phyloP scores from a whole-genome alignment of 2,329 filamentous ascomycete species.

The Biscogniauxia mediterranea region DNA sequence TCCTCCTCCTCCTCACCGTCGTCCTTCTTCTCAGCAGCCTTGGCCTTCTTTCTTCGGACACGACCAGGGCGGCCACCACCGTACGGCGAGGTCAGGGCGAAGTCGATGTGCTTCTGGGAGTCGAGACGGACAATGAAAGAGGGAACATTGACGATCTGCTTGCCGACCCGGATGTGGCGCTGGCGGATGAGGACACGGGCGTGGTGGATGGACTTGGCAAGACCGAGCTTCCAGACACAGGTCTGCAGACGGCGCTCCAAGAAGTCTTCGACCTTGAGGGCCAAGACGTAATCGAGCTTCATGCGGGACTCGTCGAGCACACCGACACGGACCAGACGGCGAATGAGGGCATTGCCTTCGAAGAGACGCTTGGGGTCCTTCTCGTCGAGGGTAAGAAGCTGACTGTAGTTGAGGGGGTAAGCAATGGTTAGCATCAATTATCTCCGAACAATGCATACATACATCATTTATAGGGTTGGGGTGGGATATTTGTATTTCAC shows the following conservation, averaged over 20 bases:
- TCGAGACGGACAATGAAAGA: slow-evolving; percentile 99
- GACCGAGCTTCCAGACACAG: slow-evolving; percentile 99
- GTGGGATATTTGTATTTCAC: slow-evolving; percentile 29
- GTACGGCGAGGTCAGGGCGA: slow-evolving; percentile 94
- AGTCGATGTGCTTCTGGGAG: slow-evolving; percentile 99
- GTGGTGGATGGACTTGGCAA: slow-evolving; percentile 99
- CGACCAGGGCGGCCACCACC: slow-evolving; percentile 95
- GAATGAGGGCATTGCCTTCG: slow-evolving; percentile 99
- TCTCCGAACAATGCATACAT: too few relatives aligned
- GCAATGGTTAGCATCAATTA: slow-evolving; percentile 8
- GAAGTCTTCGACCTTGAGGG: slow-evolving; percentile 99
- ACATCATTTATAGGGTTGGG: slow-evolving; percentile 3
- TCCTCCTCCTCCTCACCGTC: slow-evolving; percentile 83
- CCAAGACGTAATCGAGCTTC: slow-evolving; percentile 99
- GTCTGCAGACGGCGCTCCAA: slow-evolving; percentile 99
- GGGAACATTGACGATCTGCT: slow-evolving; percentile 99
- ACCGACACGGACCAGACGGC: slow-evolving; percentile 98
- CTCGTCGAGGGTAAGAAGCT: slow-evolving; percentile 99
- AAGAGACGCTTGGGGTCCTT: slow-evolving; percentile 99
- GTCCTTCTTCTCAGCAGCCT: slow-evolving; percentile 83
- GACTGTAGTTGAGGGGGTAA: slow-evolving; percentile 54
- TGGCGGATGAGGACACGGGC: slow-evolving; percentile 99
- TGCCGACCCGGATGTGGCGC: slow-evolving; percentile 99
- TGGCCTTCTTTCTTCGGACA: slow-evolving; percentile 99
- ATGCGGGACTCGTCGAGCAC: slow-evolving; percentile 99